These are phyloP conservation scores for Delonix regia DNA, from an alignment of 306 rosid species.

Conservation along the genomic window DNA sequence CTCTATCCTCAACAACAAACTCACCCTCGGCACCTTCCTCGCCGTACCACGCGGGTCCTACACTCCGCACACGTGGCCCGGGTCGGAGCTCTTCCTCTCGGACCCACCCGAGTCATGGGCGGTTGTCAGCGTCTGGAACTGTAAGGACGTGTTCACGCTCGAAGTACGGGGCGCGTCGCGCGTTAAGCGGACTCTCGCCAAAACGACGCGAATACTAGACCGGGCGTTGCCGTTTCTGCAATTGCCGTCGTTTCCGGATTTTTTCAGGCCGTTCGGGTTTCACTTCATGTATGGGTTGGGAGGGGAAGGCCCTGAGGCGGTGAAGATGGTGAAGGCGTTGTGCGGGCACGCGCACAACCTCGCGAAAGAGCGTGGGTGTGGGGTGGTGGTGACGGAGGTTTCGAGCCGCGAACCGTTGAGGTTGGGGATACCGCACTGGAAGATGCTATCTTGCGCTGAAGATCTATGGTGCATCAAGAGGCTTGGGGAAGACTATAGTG, in stretches of 20 bases:
- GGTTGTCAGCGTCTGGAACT: slow-evolving; percentile 82
- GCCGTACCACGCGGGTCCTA: slow-evolving; percentile 57
- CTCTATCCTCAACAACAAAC: slow-evolving; percentile 65
- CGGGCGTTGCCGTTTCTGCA: slow-evolving; percentile 67
- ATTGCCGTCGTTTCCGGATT: slow-evolving; percentile 74
- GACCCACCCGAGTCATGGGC: slow-evolving; percentile 85
- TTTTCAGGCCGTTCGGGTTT: slow-evolving; percentile 78
- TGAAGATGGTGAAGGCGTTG: slow-evolving; percentile 53
- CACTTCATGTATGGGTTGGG: slow-evolving; percentile 84
- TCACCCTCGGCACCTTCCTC: slow-evolving; percentile 76
- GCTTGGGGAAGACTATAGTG: slow-evolving; percentile 86
- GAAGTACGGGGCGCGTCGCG: slow-evolving; percentile 81
- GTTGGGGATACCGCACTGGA: slow-evolving; percentile 83
- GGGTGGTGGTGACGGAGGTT: slow-evolving; percentile 83
- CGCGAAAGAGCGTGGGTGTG: slow-evolving; percentile 70
- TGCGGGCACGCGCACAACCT: slow-evolving; percentile 79
- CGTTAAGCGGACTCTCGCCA: slow-evolving; percentile 57
- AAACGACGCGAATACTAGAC: slow-evolving; percentile 69
- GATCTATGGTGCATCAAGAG: slow-evolving; percentile 91
- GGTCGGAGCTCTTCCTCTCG: slow-evolving; percentile 51
- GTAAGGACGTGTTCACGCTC: slow-evolving; percentile 72
- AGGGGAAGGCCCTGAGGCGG: slow-evolving; percentile 71
- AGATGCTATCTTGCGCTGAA: slow-evolving; percentile 75
- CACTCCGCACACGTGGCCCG: slow-evolving; percentile 46
- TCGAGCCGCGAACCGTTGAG: slow-evolving; percentile 64